Conservation (phyloP, 345 rosid genomes). For the Arabidopsis suecica region DNA sequence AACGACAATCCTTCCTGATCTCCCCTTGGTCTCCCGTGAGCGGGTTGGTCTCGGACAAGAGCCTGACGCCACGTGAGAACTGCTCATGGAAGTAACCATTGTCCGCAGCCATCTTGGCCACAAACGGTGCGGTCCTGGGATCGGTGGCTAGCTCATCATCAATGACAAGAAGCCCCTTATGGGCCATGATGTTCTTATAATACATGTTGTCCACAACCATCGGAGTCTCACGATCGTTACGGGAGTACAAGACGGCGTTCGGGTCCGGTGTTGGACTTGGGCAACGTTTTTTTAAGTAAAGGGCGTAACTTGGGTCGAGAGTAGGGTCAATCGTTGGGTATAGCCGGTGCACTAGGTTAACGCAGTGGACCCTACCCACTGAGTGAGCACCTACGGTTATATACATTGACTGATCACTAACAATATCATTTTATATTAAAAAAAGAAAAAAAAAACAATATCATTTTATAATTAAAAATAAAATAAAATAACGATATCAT, state of each 20-base stretch:
- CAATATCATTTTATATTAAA: too few species aligned
- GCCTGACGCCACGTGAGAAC: constrained; percentile 58
- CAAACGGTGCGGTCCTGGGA: constrained; percentile 64
- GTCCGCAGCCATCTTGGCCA: constrained; percentile 74
- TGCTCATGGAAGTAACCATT: constrained; percentile 73
- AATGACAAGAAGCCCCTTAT: constrained; percentile 67
- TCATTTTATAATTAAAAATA: too few species aligned
- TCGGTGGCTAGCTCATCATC: constrained; percentile 73
- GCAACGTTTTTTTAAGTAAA: constrained; percentile 68
- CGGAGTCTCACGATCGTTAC: constrained; percentile 80
- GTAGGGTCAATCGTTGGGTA: constrained; percentile 79
- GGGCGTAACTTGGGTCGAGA: constrained; percentile 62
- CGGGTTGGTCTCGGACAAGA: constrained; percentile 79
- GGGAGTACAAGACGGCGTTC: constrained; percentile 57
- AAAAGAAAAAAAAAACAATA: too few species aligned
- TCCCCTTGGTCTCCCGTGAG: constrained; percentile 74
- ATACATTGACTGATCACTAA: constrained; percentile 22
- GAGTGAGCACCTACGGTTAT: constrained; percentile 70
- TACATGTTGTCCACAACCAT: constrained; percentile 82
- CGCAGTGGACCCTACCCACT: constrained; percentile 84
- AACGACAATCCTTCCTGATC: constrained; percentile 82
- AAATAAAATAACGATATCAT: background rate
- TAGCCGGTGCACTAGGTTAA: constrained; percentile 71
- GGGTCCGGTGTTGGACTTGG: constrained; percentile 67
- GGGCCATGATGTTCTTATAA: constrained; percentile 62